Base-by-base conservation (phyloP, 495 filamentous ascomycete genomes). In the Aspergillus heteromorphus region DNA sequence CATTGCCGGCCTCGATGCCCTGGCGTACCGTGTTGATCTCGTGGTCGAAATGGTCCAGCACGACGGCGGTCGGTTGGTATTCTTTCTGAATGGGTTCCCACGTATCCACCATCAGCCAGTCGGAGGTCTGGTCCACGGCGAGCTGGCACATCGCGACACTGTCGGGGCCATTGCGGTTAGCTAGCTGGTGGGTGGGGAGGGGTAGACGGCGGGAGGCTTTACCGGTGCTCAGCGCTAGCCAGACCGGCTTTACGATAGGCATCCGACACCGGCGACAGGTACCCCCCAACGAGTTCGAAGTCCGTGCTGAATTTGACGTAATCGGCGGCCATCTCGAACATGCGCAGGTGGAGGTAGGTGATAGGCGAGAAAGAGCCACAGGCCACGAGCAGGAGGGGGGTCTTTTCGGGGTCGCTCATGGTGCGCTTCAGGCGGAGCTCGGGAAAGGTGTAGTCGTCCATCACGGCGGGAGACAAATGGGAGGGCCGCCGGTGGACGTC, bases 321-420 rank as follows among this genome's bases (percentile, higher is more conserved):
- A 74, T 92, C 87, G 61, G 82, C 80, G 2, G 89, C 89, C 86
- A 92, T 89, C 60, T 95, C 91, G 64, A 95, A 95, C 90, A 96
- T 92, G 65, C 91, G 88, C 49, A 96, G 78, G 67, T 96, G 90
- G 27, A 96, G 81, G 69, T 86, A 91, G 23, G 89, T 95, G 51
- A 74, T 72, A 16, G 89, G 91, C 3, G 84, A 89, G 73, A 95
- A 97, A 43, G 88, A 92, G 36, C 92, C 92, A 69, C 92, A 96
- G 31, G 91, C 88, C 38, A 97, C 87, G 38, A 96, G 79, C 11
- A 93, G 81, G 6, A 96, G 72, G 0, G 90, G 91, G 1, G 79
- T 92, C 72, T 87, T 90, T 40, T 78, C 77, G 7, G 83, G 70
- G 58, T 89, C 78, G 20, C 71, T 75, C 71, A 92, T 85, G n/a